These are phyloP conservation scores for Phytophthora europaea DNA, from an alignment of 352 stramenopile species.

Conservation along the genomic window DNA sequence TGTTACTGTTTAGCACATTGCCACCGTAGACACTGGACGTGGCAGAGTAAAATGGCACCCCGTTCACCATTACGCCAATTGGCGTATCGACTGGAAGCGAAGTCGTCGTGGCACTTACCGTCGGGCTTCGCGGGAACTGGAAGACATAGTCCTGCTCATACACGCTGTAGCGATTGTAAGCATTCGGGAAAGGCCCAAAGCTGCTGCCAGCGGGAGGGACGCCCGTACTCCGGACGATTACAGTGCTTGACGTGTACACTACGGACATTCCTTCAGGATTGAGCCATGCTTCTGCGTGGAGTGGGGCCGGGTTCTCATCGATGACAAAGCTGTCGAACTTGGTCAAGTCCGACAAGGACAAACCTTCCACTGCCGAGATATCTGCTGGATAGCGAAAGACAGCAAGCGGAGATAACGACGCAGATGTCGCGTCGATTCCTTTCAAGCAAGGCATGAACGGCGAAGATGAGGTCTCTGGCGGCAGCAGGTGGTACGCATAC, in stretches of 20 bases:
- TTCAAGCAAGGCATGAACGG: conserved; percentile 72
- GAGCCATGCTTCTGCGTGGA: conserved; percentile 49
- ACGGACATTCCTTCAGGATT: conserved; percentile 62
- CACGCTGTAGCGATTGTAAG: conserved; percentile 61
- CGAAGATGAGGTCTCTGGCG: conserved; percentile 6
- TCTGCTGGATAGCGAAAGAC: conserved; percentile 63
- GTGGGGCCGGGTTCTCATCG: conserved; percentile 51
- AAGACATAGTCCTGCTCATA: conserved; percentile 76
- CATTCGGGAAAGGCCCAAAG: conserved; percentile 76
- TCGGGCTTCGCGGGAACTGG: conserved; percentile 59
- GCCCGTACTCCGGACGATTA: conserved; percentile 71
- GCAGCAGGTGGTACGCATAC: conserved; percentile 68
- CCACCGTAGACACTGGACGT: conserved; percentile 48
- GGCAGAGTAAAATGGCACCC: conserved; percentile 70
- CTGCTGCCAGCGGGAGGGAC: conserved; percentile 52
- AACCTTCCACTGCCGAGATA: conserved; percentile 58
- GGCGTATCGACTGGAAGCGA: conserved; percentile 50
- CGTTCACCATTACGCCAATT: conserved; percentile 81
- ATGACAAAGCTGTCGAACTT: conserved; percentile 64
- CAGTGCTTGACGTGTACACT: conserved; percentile 55
- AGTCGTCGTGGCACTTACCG: conserved; percentile 28
- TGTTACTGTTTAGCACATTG: conserved; percentile 53
- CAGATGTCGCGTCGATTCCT: conserved; percentile 43
- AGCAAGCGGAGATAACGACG: conserved; percentile 22
- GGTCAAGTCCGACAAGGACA: conserved; percentile 55